Base-by-base conservation (phyloP, 208 protist species). In the Vickermania spadyakhi region DNA sequence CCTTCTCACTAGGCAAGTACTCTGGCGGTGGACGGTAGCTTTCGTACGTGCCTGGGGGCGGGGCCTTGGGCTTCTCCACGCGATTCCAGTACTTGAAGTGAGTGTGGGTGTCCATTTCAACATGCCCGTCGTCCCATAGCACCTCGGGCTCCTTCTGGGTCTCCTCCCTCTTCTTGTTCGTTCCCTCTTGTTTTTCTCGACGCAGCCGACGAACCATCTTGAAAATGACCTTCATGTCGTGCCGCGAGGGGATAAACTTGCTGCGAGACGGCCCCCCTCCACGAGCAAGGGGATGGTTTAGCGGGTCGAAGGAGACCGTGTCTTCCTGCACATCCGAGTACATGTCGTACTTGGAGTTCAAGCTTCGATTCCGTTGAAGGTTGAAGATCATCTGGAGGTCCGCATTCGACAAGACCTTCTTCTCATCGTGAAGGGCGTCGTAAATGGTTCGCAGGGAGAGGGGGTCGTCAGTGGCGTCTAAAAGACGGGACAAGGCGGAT, bases 11-110 rank as follows among this genome's bases (percentile, higher is more conserved):
- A 22, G 89, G 82, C 36, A 99, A 79, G 69, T 99, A 99, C 78
- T 99, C 98, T 18, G 86, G 68, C 1, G 98, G 98, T 29, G 98
- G 98, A 56, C 99, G 99, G 85, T 99, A 99, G 49, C 95, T 97
- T 64, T 98, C 92, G 54, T 93, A 96, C 61, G 98, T 97, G 50
- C 87, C 89, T n/a, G 93, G 93, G 26, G 96, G 86, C 27, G 87
- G 72, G 7, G 77, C 54, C 58, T 81, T 83, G 22, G 85, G 77
- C 69, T 95, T 95, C 14, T 75, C 73, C 7, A 95, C 62, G 58
- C 84, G 81, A 71, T 94, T 87, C 68, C 76, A 77, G 68, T 94
- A 94, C 67, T 86, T 90, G 68, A 93, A 93, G 63, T 84, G 77
- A 13, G 79, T 90, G 69, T 89, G 79, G 7, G 85, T 76, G 70